phyloP scores from a whole-genome alignment of 2,329 filamentous ascomycete genomes.

The Aspergillus viridinutans region DNA sequence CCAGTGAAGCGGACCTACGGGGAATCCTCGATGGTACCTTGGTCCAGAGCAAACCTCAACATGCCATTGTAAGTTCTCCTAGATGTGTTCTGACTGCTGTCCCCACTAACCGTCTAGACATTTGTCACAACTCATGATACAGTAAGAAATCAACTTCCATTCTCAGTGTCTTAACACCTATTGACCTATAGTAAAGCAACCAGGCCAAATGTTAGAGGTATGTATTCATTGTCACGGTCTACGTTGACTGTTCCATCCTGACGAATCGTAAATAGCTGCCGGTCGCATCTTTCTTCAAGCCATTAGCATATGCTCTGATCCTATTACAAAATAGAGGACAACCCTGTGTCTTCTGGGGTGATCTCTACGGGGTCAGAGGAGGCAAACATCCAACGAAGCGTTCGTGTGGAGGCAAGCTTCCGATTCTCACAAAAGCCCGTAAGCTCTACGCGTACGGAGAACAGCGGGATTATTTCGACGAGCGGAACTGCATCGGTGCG shows the following conservation, averaged over 20 bases:
- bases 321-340: slow-evolving; percentile 60
- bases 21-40: slow-evolving; percentile 60
- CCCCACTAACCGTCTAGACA: slow-evolving; percentile 41
- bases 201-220: slow-evolving; percentile 13
- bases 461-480: slow-evolving; percentile 62
- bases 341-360: slow-evolving; percentile 67
- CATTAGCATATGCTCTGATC: slow-evolving; percentile 67
- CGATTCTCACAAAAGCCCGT: slow-evolving; percentile 57
- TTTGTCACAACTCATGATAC: slow-evolving; percentile 72
- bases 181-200: slow-evolving; percentile 6
- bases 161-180: too few relatives aligned
- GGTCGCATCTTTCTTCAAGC: slow-evolving; percentile 65
- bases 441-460: slow-evolving; percentile 64
- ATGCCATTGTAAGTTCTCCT: slow-evolving; percentile 51
- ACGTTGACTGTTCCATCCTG: neutral
- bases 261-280: slow-evolving; percentile 42
- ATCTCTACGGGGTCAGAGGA: slow-evolving; percentile 61
- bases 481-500: slow-evolving; percentile 55
- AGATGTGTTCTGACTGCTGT: neutral
- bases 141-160: slow-evolving; percentile 20
- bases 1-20: slow-evolving; percentile 57
- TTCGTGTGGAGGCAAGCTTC: slow-evolving; percentile 52
- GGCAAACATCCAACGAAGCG: slow-evolving; percentile 50
- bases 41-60: slow-evolving; percentile 50
- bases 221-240: neutral